Evolutionary conservation across 805 yeast genomes (phyloP).

Genomic region (Cyberlindnera mrakii): DNA sequence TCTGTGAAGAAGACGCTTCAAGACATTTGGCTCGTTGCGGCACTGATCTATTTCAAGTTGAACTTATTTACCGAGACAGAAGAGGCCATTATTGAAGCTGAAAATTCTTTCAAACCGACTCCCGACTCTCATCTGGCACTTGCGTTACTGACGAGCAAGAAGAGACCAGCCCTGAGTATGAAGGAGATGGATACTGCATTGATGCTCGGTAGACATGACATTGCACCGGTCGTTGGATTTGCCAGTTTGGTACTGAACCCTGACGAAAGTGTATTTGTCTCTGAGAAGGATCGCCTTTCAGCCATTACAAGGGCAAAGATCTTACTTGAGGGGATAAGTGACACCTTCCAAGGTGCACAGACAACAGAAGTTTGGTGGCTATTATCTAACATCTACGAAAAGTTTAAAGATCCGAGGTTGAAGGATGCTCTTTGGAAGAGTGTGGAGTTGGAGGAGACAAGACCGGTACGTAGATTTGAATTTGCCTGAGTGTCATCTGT

Average conservation of each 20-base stretch:
- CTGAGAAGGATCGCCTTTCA: slow-evolving; percentile 50
- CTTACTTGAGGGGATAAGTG: slow-evolving; percentile 31
- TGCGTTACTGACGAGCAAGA: slow-evolving; percentile 31
- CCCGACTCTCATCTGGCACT: slow-evolving; percentile 43
- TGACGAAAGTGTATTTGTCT: slow-evolving; percentile 33
- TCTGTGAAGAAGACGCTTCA: slow-evolving; percentile 35
- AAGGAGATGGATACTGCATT: slow-evolving; percentile 55
- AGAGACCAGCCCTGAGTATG: slow-evolving; percentile 38
- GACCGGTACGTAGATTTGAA: slow-evolving; percentile 42
- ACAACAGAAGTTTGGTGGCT: slow-evolving; percentile 66
- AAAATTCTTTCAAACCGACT: slow-evolving; percentile 38
- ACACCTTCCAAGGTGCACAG: slow-evolving; percentile 35
- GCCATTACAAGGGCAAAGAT: slow-evolving; percentile 40
- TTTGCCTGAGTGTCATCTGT: too few species aligned
- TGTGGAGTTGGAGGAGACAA: slow-evolving; percentile 54
- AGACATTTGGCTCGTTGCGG: slow-evolving; percentile 69
- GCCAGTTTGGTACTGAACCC: slow-evolving; percentile 13
- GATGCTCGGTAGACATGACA: slow-evolving; percentile 6
- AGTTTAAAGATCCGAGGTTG: slow-evolving; percentile 40
- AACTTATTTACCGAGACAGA: slow-evolving; percentile 55
- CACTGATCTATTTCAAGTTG: slow-evolving; percentile 54
- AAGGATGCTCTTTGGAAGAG: slow-evolving; percentile 54
- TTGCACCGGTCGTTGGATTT: slow-evolving; percentile 17
- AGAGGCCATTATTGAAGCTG: slow-evolving; percentile 70
- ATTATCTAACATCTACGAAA: slow-evolving; percentile 57